Base-by-base conservation (phyloP, 345 rosid species). In the Acer yangbiense region DNA sequence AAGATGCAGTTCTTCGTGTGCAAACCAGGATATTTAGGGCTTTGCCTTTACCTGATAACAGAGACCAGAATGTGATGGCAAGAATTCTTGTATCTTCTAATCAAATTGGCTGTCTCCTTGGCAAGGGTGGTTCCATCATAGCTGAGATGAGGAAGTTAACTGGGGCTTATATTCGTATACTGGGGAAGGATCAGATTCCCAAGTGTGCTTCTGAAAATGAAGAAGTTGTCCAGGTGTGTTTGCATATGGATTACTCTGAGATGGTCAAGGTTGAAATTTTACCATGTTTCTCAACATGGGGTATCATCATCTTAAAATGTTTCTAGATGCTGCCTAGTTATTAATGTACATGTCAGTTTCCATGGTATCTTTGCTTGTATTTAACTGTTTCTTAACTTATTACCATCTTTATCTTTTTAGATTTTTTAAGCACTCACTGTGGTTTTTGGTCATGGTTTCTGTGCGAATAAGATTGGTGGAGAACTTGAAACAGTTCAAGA, bases 61-160 rank as follows among this genome's bases (percentile, higher is more conserved):
- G 90, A 76, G 97, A 90, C 21, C 86, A 82, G 82, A 52, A 81
- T 73, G 84, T 86, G 65, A 78, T 71, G 65, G 91, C 90, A 41
- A 86, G 91, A 80, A 83, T 92, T 76, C 91, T 92, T 78, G 89
- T 89, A 74, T 79, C 90, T 6, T 86, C 91, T 7, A 86, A 87
- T 84, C 93, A 92, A 87, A 88, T 86, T 72, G 94, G 93, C 72
- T 92, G 92, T 84, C 93, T 92, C 66, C 91, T 92, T 79, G 97
- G 94, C 73, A 89, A 85, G 83, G 94, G 91, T 82, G 97, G 97
- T 71, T 67, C 92, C 21, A 83, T 89, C 81, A 90, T 90, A 80
- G 86, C 90, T 70, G 93, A 90, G 78, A 89, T 90, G 94, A 89
- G 94, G 83, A 92, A 86, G 77, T 84, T 79, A 44, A 63, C 94